These are phyloP conservation scores for Helenozyma rhizophorensis DNA, from an alignment of 805 yeast genomes.

Conservation along the genomic window DNA sequence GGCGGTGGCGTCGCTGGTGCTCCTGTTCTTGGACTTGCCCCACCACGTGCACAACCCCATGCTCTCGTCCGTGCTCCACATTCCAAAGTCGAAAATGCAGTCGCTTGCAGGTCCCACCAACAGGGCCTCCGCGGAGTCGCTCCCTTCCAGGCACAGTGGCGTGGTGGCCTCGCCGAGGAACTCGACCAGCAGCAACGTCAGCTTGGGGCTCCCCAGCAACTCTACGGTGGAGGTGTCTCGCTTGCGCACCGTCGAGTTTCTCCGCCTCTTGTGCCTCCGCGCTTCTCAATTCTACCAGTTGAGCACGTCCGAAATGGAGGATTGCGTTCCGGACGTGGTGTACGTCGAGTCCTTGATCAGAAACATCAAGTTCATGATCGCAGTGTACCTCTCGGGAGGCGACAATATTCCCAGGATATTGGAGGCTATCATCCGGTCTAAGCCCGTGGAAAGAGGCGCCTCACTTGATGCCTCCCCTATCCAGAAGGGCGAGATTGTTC, in stretches of 20 bases:
- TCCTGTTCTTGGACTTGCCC: constrained; percentile 52
- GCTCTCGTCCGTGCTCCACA: constrained; percentile 29
- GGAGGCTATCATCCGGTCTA: constrained; percentile 35
- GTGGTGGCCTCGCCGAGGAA: constrained; percentile 28
- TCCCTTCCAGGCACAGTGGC: constrained; percentile 8
- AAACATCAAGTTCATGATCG: constrained; percentile 55
- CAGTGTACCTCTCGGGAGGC: constrained; percentile 43
- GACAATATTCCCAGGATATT: constrained; percentile 37
- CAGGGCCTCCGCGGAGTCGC: constrained; percentile 39
- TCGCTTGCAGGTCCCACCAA: constrained; percentile 34
- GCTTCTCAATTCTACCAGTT: constrained; percentile 27
- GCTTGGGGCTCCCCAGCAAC: constrained; percentile 20
- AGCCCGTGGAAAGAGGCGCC: constrained; percentile 1
- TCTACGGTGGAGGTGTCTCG: constrained; percentile 22
- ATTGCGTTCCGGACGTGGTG: constrained; percentile 77
- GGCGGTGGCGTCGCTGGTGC: constrained; percentile 58
- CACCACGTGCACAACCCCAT: constrained; percentile 43
- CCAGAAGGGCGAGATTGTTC: constrained; percentile 38
- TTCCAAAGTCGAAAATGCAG: constrained; percentile 22
- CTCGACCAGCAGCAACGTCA: constrained; percentile 25
- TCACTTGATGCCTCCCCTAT: constrained; percentile 14
- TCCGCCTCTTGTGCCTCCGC: constrained; percentile 25
- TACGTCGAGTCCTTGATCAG: constrained; percentile 70
- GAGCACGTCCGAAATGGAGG: constrained; percentile 58
- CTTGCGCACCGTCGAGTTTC: constrained; percentile 29